These are phyloP conservation scores for Mrakia frigida DNA, from an alignment of 768 basidiomycete genomes.

Conservation along the genomic window DNA sequence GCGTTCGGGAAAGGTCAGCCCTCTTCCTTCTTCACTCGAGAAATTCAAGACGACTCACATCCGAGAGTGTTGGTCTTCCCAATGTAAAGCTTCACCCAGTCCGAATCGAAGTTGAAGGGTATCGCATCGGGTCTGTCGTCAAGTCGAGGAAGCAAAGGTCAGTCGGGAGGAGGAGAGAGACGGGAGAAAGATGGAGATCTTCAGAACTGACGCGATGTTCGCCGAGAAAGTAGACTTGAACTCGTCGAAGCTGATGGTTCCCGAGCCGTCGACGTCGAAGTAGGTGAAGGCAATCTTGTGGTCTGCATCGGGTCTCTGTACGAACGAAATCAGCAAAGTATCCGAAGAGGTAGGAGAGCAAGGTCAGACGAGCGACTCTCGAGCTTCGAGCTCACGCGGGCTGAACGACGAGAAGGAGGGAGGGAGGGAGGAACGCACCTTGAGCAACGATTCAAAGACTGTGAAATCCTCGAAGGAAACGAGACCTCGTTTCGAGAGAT, in stretches of 20 bases:
- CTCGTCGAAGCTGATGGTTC: slow-evolving; percentile 85
- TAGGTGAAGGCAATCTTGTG: slow-evolving; percentile 96
- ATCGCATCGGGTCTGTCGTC: slow-evolving; percentile 62
- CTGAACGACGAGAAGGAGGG: not conserved
- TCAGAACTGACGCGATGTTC: slow-evolving; percentile 48
- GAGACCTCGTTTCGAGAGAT: slow-evolving; percentile 39
- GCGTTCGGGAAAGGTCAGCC: not conserved
- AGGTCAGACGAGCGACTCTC: not conserved
- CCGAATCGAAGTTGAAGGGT: slow-evolving; percentile 84
- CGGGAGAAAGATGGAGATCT: too few species aligned
- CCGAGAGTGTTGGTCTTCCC: slow-evolving; percentile 90
- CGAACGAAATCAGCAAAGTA: not conserved
- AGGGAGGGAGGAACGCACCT: slow-evolving; percentile 7
- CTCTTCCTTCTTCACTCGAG: not conserved
- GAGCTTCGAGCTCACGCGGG: too few species aligned
- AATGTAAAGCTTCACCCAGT: slow-evolving; percentile 94
- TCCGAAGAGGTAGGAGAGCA: not conserved
- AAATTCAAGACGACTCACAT: slow-evolving; percentile 54
- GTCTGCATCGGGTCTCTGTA: slow-evolving; percentile 77
- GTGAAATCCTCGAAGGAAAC: slow-evolving; percentile 84
- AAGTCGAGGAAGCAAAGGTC: too few species aligned
- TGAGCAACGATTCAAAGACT: slow-evolving; percentile 70
- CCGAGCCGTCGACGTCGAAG: slow-evolving; percentile 90
- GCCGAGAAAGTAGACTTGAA: slow-evolving; percentile 87
- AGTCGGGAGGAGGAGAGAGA: too few species aligned